phyloP scores from a whole-genome alignment of 192 early-diverging fungal genomes.

The Entophlyctis helioformis region DNA sequence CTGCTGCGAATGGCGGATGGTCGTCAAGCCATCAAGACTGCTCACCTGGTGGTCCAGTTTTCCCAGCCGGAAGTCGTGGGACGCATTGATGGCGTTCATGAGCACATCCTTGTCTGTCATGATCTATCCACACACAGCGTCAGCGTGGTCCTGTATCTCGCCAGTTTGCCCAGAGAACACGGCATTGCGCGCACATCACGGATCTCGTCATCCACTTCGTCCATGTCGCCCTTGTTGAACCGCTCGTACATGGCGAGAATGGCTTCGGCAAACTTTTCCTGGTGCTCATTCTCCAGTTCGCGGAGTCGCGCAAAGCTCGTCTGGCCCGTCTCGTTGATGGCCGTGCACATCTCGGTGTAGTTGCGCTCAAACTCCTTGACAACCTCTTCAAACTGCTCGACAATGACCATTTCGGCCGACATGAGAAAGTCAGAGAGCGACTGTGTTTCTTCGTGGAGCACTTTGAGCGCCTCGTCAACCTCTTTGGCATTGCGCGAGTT shows the following conservation, averaged over 20 bases:
- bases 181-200: slow-evolving; percentile 18
- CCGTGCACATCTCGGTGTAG: slow-evolving; percentile 37
- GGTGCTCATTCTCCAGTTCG: slow-evolving; percentile 47
- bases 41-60: slow-evolving; percentile 42
- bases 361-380: slow-evolving; percentile 50
- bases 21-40: too few relatives aligned
- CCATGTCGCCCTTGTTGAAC: slow-evolving; percentile 44
- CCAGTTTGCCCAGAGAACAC: too few relatives aligned
- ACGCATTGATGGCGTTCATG: slow-evolving; percentile 42
- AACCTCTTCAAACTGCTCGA: slow-evolving; percentile 55
- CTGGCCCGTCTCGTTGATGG: slow-evolving; percentile 36
- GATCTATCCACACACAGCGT: slow-evolving; percentile 28
- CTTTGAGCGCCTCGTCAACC: slow-evolving; percentile 31
- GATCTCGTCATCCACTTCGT: slow-evolving; percentile 36
- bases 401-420: slow-evolving; percentile 40
- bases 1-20: too few relatives aligned
- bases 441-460: slow-evolving; percentile 19
- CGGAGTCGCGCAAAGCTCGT: slow-evolving; percentile 35
- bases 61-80: slow-evolving; percentile 43
- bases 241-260: slow-evolving; percentile 36
- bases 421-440: slow-evolving; percentile 35
- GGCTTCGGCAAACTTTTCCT: slow-evolving; percentile 41
- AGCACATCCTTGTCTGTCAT: slow-evolving; percentile 47
- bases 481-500: slow-evolving; percentile 28
- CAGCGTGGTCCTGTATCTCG: too few relatives aligned